Evolutionary conservation across 2,329 filamentous ascomycete species (phyloP).

Genomic region (Colletotrichum liaoningense): DNA sequence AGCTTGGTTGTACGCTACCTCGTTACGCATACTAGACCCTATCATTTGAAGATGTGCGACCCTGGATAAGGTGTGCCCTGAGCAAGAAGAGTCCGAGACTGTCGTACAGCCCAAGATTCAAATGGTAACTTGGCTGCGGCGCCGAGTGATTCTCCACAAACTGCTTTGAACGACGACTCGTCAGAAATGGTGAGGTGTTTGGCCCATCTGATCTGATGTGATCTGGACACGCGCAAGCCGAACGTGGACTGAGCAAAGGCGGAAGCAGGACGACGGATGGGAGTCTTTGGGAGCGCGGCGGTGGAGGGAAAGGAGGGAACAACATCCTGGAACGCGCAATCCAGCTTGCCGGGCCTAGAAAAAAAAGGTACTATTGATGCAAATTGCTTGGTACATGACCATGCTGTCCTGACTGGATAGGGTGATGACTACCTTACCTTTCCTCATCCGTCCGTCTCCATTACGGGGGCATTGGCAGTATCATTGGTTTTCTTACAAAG

Average conservation of each 20-base stretch:
- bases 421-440: conserved; percentile 2
- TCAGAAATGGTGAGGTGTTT: neutral
- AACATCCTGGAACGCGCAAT: conserved; percentile 9
- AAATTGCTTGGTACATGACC: neutral
- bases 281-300: neutral
- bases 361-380: neutral
- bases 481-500: neutral
- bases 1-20: conserved; percentile 1
- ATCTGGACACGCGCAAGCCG: neutral
- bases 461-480: neutral
- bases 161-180: neutral
- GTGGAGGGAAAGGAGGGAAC: neutral
- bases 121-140: neutral
- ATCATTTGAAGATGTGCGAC: neutral
- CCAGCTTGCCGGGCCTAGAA: conserved; percentile 20
- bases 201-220: neutral
- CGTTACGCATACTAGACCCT: neutral
- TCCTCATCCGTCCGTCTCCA: neutral
- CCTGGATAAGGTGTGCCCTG: neutral
- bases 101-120: neutral
- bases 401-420: neutral
- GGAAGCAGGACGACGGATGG: neutral
- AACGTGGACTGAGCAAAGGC: neutral
- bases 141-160: neutral
- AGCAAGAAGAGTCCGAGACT: neutral